A percentile compares a stretch with the other conserved stretches of the same genome.
phyloP scores from a whole-genome alignment of 768 basidiomycete species.

The Tylopilus subfusipes region DNA sequence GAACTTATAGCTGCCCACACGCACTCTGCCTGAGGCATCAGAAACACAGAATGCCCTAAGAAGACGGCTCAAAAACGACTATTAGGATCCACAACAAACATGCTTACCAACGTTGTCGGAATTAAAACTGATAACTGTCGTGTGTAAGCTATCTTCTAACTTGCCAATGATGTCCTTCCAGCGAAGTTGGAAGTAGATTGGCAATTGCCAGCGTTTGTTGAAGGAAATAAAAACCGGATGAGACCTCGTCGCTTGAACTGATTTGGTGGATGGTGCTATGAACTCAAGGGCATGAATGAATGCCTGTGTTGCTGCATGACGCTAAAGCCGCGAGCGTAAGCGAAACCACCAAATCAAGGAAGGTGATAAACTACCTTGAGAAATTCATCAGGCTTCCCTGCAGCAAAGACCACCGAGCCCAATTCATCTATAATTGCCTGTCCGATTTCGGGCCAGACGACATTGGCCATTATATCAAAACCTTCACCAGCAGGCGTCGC shows the following conservation, averaged over 20 bases:
- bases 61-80: not conserved
- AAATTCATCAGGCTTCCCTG: constrained; percentile 87
- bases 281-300: constrained; percentile 82
- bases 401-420: constrained; percentile 81
- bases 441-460: constrained; percentile 86
- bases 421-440: constrained; percentile 80
- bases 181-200: constrained; percentile 93
- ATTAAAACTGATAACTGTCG: constrained; percentile 39
- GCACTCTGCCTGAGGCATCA: constrained; percentile 61
- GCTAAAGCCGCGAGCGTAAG: constrained; percentile 41
- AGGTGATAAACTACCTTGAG: constrained; percentile 58
- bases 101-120: constrained; percentile 38
- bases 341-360: not conserved
- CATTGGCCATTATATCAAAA: constrained; percentile 84
- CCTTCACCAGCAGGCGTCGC: constrained; percentile 30
- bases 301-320: constrained; percentile 78
- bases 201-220: constrained; percentile 88
- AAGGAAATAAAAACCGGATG: constrained; percentile 73
- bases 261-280: constrained; percentile 69
- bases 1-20: constrained; percentile 69
- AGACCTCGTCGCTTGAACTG: constrained; percentile 67
- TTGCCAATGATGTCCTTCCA: constrained; percentile 90
- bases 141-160: constrained; percentile 65
- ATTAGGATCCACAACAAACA: not conserved
- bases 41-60: constrained; percentile 38